Evolutionary conservation across 2,329 filamentous ascomycete species (phyloP).

Genomic region (Pyrenophora seminiperda): DNA sequence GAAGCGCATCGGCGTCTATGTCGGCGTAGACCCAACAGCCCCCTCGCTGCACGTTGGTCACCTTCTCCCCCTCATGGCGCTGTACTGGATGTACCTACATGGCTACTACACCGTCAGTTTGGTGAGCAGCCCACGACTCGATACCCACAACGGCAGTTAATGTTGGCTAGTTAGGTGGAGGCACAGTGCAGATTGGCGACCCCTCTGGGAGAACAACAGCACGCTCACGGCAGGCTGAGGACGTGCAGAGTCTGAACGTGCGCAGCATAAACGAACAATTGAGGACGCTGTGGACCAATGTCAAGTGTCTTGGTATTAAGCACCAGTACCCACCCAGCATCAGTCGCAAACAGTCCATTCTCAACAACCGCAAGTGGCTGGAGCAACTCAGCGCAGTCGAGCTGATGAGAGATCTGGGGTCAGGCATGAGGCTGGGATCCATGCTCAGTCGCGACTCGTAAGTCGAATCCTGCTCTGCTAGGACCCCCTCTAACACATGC

Average conservation of each 20-base stretch:
- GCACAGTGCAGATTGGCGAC: slow-evolving; percentile 79
- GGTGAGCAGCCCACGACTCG: slow-evolving; percentile 41
- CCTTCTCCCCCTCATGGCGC: slow-evolving; percentile 77
- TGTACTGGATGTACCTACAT: slow-evolving; percentile 83
- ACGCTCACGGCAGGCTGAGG: slow-evolving; percentile 59
- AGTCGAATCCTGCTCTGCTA: slow-evolving; percentile 48
- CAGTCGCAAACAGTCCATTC: slow-evolving; percentile 69
- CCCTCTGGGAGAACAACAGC: slow-evolving; percentile 71
- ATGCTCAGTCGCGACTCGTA: slow-evolving; percentile 89
- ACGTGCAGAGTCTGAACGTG: slow-evolving; percentile 66
- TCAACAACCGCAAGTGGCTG: slow-evolving; percentile 88
- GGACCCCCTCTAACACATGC: slow-evolving; percentile 20
- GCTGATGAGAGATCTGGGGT: slow-evolving; percentile 74
- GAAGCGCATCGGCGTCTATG: slow-evolving; percentile 74
- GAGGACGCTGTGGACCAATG: slow-evolving; percentile 74
- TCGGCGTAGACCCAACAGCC: slow-evolving; percentile 82
- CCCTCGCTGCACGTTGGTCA: slow-evolving; percentile 81
- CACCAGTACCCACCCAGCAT: slow-evolving; percentile 68
- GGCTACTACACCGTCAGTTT: slow-evolving; percentile 72
- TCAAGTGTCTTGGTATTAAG: slow-evolving; percentile 67
- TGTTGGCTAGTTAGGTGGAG: slow-evolving; percentile 63
- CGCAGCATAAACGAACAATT: slow-evolving; percentile 72
- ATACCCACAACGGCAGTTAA: slow-evolving; percentile 28
- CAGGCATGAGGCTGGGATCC: slow-evolving; percentile 75
- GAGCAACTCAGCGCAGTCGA: slow-evolving; percentile 73